A percentile compares a stretch with the other conserved stretches of the same genome.
Conservation (phyloP, 495 filamentous ascomycete species). For the Schizothecium vesticola region DNA sequence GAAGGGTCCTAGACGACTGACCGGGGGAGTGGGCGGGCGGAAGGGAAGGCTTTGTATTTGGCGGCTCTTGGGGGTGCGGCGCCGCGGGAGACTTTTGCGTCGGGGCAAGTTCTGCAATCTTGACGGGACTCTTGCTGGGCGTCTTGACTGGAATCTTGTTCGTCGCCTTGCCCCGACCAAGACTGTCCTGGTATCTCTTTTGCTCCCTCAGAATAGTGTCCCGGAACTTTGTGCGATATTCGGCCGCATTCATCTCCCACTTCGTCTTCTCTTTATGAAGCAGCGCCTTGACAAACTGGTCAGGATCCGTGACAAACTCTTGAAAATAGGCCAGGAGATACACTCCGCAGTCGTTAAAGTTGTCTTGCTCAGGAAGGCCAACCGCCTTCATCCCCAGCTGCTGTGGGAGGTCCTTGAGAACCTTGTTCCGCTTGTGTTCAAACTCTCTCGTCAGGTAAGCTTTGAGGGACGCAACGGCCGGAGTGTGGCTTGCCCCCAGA, state of each 20-base stretch:
- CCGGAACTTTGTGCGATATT: constrained; percentile 33
- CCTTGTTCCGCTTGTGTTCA: constrained; percentile 53
- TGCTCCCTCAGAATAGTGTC: constrained; percentile 35
- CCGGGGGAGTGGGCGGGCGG: background rate
- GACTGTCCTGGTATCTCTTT: constrained; percentile 25
- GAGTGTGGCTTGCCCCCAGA: constrained; percentile 55
- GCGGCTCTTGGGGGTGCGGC: background rate
- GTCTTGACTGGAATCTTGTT: constrained; percentile 10
- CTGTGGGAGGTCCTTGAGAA: constrained; percentile 47
- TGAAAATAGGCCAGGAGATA: constrained; percentile 79
- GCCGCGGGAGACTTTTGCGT: background rate
- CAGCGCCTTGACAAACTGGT: constrained; percentile 47
- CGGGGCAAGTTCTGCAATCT: background rate
- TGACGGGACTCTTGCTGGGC: background rate
- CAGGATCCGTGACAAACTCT: constrained; percentile 68
- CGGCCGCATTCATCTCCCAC: constrained; percentile 34
- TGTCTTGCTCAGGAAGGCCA: constrained; percentile 70
- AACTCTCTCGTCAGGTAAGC: constrained; percentile 75
- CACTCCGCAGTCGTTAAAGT: constrained; percentile 84
- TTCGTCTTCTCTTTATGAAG: constrained; percentile 26
- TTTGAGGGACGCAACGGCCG: constrained; percentile 60
- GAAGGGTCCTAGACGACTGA: background rate
- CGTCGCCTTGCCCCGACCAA: constrained; percentile 18
- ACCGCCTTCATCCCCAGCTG: constrained; percentile 64
- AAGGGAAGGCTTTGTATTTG: background rate